Evolutionary conservation across 768 basidiomycete genomes (phyloP).

Genomic region (Tricholoma furcatifolium): DNA sequence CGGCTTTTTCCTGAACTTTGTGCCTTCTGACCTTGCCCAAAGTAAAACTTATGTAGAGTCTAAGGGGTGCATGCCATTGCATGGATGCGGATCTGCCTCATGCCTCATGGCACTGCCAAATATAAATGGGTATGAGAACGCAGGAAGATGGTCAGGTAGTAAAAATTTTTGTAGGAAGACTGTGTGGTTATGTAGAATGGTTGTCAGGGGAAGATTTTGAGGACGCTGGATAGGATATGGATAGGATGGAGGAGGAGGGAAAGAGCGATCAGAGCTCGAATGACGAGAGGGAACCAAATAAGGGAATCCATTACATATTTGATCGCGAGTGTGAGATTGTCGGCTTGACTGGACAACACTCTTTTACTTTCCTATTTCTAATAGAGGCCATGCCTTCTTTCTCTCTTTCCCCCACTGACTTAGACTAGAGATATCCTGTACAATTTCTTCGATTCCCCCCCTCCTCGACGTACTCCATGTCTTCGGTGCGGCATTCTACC

Average conservation of each 20-base stretch:
- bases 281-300: conserved; percentile 1
- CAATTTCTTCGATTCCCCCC: background rate
- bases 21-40: background rate
- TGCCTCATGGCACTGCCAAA: background rate
- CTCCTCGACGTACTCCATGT: background rate
- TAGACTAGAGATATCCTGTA: background rate
- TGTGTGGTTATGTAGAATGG: background rate
- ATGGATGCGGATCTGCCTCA: background rate
- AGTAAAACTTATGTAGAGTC: background rate
- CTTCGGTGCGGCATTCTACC: conserved; percentile 4
- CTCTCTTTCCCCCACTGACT: conserved; percentile 2
- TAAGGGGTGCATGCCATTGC: background rate
- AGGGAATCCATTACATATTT: conserved; percentile 14
- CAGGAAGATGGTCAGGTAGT: too few relatives aligned
- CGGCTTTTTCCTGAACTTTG: too few relatives aligned
- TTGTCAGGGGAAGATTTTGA: conserved; percentile 7
- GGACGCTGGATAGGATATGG: background rate
- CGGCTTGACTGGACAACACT: conserved; percentile 8
- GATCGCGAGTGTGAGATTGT: conserved; percentile 18
- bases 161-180: background rate
- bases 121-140: background rate
- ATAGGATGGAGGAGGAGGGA: background rate
- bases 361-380: conserved; percentile 12
- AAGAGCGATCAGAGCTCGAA: conserved; percentile 5
- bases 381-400: conserved; percentile 10